Evolutionary conservation across 768 basidiomycete genomes (phyloP).

Genomic region (Lyophyllum atratum): DNA sequence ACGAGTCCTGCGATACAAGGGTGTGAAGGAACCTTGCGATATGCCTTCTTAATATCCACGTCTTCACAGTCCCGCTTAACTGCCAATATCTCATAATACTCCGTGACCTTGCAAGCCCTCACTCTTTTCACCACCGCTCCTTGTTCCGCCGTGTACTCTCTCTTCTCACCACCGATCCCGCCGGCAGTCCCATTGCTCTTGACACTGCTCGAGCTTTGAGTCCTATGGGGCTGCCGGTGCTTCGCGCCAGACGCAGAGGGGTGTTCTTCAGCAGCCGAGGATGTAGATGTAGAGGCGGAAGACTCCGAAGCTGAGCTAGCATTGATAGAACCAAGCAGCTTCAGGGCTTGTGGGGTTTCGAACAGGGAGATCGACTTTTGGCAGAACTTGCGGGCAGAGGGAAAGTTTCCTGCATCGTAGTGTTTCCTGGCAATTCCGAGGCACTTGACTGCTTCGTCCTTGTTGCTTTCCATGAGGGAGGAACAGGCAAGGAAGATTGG

Average conservation of each 20-base stretch:
- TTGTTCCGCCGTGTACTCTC: constrained; percentile 89
- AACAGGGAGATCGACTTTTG: constrained; percentile 86
- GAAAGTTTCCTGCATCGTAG: constrained; percentile 65
- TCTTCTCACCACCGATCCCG: constrained; percentile 70
- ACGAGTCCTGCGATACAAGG: neutral
- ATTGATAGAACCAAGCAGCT: constrained; percentile 69
- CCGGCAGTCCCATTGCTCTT: constrained; percentile 45
- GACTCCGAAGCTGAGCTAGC: constrained; percentile 50
- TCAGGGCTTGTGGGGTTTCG: constrained; percentile 72
- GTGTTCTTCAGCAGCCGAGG: constrained; percentile 55
- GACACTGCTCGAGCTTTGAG: constrained; percentile 21
- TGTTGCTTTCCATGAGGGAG: constrained; percentile 77
- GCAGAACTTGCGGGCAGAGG: constrained; percentile 85
- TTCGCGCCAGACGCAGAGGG: constrained; percentile 74
- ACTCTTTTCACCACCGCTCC: constrained; percentile 82
- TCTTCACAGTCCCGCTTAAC: constrained; percentile 83
- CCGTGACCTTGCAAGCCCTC: constrained; percentile 79
- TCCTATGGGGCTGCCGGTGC: constrained; percentile 49
- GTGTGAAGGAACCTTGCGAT: constrained; percentile 74
- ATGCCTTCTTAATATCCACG: constrained; percentile 88
- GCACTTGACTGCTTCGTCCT: constrained; percentile 85
- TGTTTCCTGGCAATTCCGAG: constrained; percentile 79
- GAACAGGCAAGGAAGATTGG: neutral
- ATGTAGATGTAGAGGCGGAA: constrained; percentile 40
- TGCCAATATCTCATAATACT: constrained; percentile 91